Evolutionary conservation across 2,329 filamentous ascomycete species (phyloP).

Genomic region (Aspergillus viridinutans): DNA sequence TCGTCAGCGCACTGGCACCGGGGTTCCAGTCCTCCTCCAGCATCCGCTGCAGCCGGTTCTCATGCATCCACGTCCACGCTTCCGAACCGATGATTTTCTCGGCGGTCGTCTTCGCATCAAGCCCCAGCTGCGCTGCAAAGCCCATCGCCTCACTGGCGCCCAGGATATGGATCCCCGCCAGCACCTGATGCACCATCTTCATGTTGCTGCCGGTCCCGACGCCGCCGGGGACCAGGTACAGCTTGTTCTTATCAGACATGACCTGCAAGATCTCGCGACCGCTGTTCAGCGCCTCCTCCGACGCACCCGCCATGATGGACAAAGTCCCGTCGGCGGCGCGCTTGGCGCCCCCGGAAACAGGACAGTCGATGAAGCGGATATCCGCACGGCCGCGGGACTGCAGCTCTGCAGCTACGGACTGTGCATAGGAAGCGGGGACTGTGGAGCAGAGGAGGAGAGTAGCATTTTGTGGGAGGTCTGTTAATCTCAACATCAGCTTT

Average conservation of each 20-base stretch:
- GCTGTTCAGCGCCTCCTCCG: conserved; percentile 53
- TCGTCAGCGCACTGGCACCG: conserved; percentile 55
- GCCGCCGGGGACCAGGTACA: conserved; percentile 60
- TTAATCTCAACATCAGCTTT: not conserved
- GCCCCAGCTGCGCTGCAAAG: conserved; percentile 53
- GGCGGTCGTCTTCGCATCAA: conserved; percentile 45
- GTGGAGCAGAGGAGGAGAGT: conserved; percentile 67
- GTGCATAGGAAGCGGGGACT: conserved; percentile 62
- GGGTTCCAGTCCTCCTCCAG: conserved; percentile 51
- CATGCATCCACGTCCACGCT: conserved; percentile 60
- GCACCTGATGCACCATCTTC: conserved; percentile 62
- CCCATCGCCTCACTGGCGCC: conserved; percentile 59
- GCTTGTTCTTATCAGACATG: conserved; percentile 56
- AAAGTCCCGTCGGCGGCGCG: conserved; percentile 68
- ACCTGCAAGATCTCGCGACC: conserved; percentile 58
- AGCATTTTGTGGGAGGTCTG: conserved; percentile 52
- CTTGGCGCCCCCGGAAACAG: conserved; percentile 66
- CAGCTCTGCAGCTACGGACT: conserved; percentile 57
- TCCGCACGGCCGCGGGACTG: conserved; percentile 55
- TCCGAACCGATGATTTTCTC: conserved; percentile 46
- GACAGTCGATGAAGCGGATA: conserved; percentile 64
- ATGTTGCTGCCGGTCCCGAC: conserved; percentile 59
- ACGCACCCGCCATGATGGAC: conserved; percentile 68
- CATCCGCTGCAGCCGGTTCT: conserved; percentile 56
- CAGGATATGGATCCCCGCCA: conserved; percentile 61